Conservation (phyloP, 345 rosid species). For the Lepidium sativum region DNA sequence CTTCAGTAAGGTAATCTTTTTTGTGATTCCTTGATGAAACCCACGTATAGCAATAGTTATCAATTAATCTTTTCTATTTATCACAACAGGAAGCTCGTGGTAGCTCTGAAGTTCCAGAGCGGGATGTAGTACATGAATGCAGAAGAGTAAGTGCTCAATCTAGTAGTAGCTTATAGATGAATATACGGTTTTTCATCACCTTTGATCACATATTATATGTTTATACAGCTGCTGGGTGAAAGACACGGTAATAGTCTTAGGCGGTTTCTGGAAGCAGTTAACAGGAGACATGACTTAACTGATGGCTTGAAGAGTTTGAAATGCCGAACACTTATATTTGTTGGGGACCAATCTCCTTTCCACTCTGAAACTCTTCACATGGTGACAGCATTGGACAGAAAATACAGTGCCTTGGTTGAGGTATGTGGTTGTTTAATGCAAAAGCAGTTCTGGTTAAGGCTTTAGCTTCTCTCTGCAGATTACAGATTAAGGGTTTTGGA, state of each 20-base stretch:
- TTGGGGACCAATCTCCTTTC: conserved; percentile 90
- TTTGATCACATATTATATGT: background rate
- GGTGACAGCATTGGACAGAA: conserved; percentile 72
- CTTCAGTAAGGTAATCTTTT: conserved; percentile 72
- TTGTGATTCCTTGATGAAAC: background rate
- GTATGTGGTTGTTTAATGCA: conserved; percentile 20
- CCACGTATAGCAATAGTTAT: background rate
- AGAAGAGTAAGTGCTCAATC: conserved; percentile 45
- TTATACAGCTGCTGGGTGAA: conserved; percentile 65
- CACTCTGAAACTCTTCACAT: conserved; percentile 76
- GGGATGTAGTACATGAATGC: conserved; percentile 83
- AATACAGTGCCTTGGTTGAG: conserved; percentile 87
- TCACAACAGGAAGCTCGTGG: conserved; percentile 80
- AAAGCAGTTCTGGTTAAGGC: background rate
- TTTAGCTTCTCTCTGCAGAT: background rate
- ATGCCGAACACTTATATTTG: conserved; percentile 89
- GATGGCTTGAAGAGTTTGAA: conserved; percentile 56
- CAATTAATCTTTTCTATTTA: background rate
- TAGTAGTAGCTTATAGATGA: background rate
- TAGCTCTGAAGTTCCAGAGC: conserved; percentile 65
- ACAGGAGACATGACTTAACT: conserved; percentile 72
- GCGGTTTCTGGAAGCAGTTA: conserved; percentile 69
- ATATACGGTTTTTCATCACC: background rate
- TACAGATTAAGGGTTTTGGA: background rate
- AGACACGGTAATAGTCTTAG: conserved; percentile 64